Base-by-base conservation (phyloP, 805 yeast species). In the Teunomyces barrocoloradensis region DNA sequence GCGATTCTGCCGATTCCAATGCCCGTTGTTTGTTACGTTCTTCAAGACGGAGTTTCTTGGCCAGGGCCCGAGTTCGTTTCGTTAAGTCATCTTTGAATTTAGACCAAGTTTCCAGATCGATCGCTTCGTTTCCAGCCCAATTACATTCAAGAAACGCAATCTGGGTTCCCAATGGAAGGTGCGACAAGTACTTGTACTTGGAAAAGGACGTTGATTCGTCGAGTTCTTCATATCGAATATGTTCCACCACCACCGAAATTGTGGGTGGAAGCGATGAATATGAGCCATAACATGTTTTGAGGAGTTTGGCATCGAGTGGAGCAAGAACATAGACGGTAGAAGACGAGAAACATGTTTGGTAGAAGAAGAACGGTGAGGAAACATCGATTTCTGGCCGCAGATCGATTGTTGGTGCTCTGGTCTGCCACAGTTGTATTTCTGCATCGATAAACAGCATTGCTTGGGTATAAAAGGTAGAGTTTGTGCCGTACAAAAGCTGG, bases 121-220 rank as follows among this genome's bases (percentile, higher is more conserved):
- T 55, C 43, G 46, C 63, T 47, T 64, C 71, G 54, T 64, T 71
- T 12, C 64, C 51, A 28, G 47, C 51, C 98, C 98, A 92, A 60
- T 89, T 85, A 44, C 96, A 78, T 57, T 94, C 98, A 46, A 94
- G 61, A 52, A 88, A 82, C 9, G 90, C 95, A 37, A 92, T 64
- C 44, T 85, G 87, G 0, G 96, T 85, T 1, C 97, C 97, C 25
- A 80, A 62, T 0, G 99, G 97, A 18, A 90, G 66, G 64, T 92
- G 92, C 0, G 87, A 77, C 47, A 94, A 66, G 62, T 87, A 89
- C 63, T 89, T 91, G 61, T 77, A 77, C 53, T 83, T 80, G 44
- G 79, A 77, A 2, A 79, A 37, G 56, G 57, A 85, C 53, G 80
- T 81, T 12, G 80, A 83, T 0, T 85, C 78, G 2, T 84, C 78